These are phyloP conservation scores for Psilocybe cubensis DNA, from an alignment of 768 basidiomycete species.

Conservation along the genomic window DNA sequence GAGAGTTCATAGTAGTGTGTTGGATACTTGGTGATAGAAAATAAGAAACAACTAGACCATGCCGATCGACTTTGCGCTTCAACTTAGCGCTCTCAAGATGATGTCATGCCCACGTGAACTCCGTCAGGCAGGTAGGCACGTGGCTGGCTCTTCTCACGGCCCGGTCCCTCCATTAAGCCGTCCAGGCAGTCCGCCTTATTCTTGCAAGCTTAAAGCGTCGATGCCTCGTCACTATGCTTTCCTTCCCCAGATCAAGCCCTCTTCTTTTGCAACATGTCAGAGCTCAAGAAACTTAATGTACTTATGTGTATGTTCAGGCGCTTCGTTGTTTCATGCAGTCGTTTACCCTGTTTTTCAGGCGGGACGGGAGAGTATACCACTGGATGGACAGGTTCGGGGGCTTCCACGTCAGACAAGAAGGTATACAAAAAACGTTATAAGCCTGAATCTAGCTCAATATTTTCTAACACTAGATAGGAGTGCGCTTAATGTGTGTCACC, in stretches of 20 bases:
- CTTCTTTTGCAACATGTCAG: slow-evolving; percentile 38
- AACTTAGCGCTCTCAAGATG: slow-evolving; percentile 8
- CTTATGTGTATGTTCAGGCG: slow-evolving; percentile 68
- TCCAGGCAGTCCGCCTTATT: background rate
- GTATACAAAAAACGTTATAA: slow-evolving; percentile 36
- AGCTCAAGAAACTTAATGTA: slow-evolving; percentile 60
- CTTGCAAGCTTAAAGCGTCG: background rate
- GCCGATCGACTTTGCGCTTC: background rate
- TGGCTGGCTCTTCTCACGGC: slow-evolving; percentile 3
- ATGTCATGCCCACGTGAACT: slow-evolving; percentile 29
- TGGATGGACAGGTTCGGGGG: slow-evolving; percentile 91
- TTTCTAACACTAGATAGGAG: slow-evolving; percentile 58
- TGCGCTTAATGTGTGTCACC: slow-evolving; percentile 33
- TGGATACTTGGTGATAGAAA: background rate
- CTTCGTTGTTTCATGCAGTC: slow-evolving; percentile 2
- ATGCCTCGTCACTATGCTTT: slow-evolving; percentile 4
- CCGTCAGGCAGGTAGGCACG: slow-evolving; percentile 15
- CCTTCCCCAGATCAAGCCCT: slow-evolving; percentile 1
- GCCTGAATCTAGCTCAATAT: background rate
- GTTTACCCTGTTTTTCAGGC: slow-evolving; percentile 1
- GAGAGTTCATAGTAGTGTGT: slow-evolving; percentile 23
- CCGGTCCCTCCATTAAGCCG: background rate
- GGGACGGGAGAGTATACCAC: slow-evolving; percentile 87
- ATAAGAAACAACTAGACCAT: slow-evolving; percentile 1
- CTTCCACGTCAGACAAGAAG: slow-evolving; percentile 95